Base-by-base conservation (phyloP, 1,139 yeast genomes). In the Saccharomycopsis crataegensis region DNA sequence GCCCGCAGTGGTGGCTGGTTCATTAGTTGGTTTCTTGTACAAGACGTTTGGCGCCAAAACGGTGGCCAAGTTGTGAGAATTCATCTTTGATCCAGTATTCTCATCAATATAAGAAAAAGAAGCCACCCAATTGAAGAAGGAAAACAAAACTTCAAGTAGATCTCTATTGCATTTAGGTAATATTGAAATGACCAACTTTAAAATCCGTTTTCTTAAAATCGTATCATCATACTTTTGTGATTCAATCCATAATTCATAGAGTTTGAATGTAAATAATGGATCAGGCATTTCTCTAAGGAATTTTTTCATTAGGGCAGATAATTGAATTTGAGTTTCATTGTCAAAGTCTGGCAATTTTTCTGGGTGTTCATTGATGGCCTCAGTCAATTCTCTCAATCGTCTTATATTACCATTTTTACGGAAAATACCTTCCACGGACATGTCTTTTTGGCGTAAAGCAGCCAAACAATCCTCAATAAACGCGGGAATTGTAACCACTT, bases 381-480 rank as follows among this genome's bases (percentile, higher is more conserved):
- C 90, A 0, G 91, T 79, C 57, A 91, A 72, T 61, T 84, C 89
- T 60, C 86, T 80, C 51, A 93, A 73, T 49, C 87, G 78, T 62
- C 91, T 83, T 63, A 94, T 93, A 64, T 94, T 94, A 64, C 99
- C 99, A 66, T 94, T 94, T 65, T 91, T 86, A 63, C 99, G 79
- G 74, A 94, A 94, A 8, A 94, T 86, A 56, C 99, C 99, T 69
- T 93, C 99, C 22, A 90, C 93, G 3, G 97, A 87, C 88, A 94
- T 84, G 70, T 93, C 98, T 74, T 88, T 89, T 57, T 87, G 95
- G 56, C 88, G 79, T 72, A 94, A 79, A 1, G 96, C 88, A 49
- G 80, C 79, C 48, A 94, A 80, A 16, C 91, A 73, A 63, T 93
- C 98, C 64, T 93, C 98, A 52, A 94, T 76, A 47, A 94, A 76